Evolutionary conservation across 2,329 filamentous ascomycete genomes (phyloP).

Genomic region (Triangularia setosa): DNA sequence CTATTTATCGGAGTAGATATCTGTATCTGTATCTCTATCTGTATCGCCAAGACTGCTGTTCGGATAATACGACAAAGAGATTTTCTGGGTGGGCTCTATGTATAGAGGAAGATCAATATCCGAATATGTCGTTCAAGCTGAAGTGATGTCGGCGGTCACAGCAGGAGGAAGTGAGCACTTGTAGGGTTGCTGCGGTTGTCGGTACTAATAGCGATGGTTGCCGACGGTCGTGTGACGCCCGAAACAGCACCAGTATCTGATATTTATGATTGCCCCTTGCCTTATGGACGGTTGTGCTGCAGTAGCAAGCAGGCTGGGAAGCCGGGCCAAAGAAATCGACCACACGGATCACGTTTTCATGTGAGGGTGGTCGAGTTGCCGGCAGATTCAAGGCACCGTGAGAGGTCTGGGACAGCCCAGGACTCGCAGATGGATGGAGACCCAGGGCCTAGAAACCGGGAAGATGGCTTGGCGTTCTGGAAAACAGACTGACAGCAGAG

Average conservation of each 20-base stretch:
- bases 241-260: background rate
- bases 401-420: conserved; percentile 4
- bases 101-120: too few species aligned
- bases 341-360: conserved; percentile 20
- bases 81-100: background rate
- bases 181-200: background rate
- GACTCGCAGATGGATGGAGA: background rate
- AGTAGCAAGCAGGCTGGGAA: background rate
- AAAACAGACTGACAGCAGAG: conserved; percentile 5
- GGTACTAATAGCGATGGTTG: background rate
- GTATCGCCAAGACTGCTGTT: background rate
- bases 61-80: background rate
- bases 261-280: conserved; percentile 11
- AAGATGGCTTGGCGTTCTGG: conserved; percentile 3
- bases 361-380: conserved; percentile 15
- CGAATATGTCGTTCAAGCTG: background rate
- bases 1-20: background rate
- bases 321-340: conserved; percentile 10
- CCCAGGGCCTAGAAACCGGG: background rate
- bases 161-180: background rate
- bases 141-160: background rate
- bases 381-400: conserved; percentile 4
- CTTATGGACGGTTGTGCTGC: background rate
- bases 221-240: background rate
- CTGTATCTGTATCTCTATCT: background rate